Base-by-base conservation (phyloP, 345 rosid genomes). In the Populus tremula region DNA sequence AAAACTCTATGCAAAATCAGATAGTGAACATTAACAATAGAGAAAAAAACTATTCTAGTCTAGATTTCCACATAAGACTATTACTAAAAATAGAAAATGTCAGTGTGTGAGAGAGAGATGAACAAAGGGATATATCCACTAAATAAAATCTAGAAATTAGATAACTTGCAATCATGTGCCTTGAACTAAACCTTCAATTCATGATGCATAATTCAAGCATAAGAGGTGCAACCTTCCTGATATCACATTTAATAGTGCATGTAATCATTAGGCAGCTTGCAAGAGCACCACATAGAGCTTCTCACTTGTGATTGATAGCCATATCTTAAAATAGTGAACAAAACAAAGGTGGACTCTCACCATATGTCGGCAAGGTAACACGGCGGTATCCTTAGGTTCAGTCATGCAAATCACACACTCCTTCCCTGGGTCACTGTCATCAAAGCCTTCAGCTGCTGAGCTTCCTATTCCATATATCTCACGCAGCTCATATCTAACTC, bases 371-470 rank as follows among this genome's bases (percentile, higher is more conserved):
- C 98, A 94, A 67, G 98, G 98, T 77, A 94, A 79, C 11, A 88
- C 90, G 36, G 96, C 96, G 1, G 97, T 94, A 86, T 92, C 91
- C 89, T 92, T 91, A 25, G 92, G 92, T 84, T 92, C 96, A 64
- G 92, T 89, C 97, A 94, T 88, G 94, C 98, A 94, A 72, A 94
- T 92, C 68, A 92, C 98, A 71, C 98, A 94, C 74, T 94, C 97
- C 82, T 92, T 89, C 84, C 87, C 97, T 6, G 86, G 83, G 76
- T 84, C 93, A 53, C 67, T 82, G 72, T 91, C 93, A 67, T 86
- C 84, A 78, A 89, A 87, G 66, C 82, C 88, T 66, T 86, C 89
- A 9, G 84, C 84, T 43, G 83, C 78, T 16, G 91, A 86, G 85
- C 87, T 91, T 72, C 90, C 92, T 63, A 91, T 87, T 70, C 98